A percentile compares a stretch with the other conserved stretches of the same genome.
These are phyloP conservation scores for Arctium lappa DNA, from an alignment of 129 eudicot genomes.

Conservation along the genomic window DNA sequence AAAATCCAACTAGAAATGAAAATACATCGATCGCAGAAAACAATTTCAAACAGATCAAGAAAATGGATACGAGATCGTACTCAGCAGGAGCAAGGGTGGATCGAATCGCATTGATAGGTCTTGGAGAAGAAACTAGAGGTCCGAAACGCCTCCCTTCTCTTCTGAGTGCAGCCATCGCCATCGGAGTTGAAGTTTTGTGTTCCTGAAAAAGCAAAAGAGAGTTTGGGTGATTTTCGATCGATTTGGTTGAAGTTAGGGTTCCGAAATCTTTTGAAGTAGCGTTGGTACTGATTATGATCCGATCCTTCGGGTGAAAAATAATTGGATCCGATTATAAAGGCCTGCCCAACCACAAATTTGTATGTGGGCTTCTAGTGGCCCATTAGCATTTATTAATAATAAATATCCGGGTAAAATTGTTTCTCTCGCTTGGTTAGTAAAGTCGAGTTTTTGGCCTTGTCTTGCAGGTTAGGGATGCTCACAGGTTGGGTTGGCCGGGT, in stretches of 20 bases:
- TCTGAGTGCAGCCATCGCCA: conserved; percentile 84
- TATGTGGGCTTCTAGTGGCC: conserved; percentile 20
- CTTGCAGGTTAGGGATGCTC: too few relatives aligned
- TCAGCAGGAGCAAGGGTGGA: conserved; percentile 50
- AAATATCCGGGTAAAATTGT: not conserved
- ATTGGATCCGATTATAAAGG: conserved; percentile 26
- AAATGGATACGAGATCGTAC: conserved; percentile 29
- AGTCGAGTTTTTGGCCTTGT: too few relatives aligned
- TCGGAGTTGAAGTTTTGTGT: conserved; percentile 16
- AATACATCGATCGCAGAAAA: not conserved
- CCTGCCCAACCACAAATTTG: not conserved
- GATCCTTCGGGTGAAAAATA: conserved; percentile 6
- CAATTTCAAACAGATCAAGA: not conserved
- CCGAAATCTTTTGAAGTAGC: conserved; percentile 7
- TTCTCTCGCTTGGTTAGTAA: too few relatives aligned
- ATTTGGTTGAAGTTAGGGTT: conserved; percentile 25
- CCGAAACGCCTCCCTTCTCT: conserved; percentile 58
- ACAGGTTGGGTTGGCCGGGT: too few relatives aligned
- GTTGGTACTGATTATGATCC: conserved; percentile 8
- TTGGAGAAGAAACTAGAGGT: conserved; percentile 47
- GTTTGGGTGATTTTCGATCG: conserved; percentile 4
- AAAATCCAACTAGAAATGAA: not conserved
- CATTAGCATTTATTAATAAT: not conserved
- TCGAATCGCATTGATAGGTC: conserved; percentile 43
- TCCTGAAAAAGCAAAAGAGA: not conserved